Base-by-base conservation (phyloP, 2,329 filamentous ascomycete species). In the Cladobotryum mycophilum region DNA sequence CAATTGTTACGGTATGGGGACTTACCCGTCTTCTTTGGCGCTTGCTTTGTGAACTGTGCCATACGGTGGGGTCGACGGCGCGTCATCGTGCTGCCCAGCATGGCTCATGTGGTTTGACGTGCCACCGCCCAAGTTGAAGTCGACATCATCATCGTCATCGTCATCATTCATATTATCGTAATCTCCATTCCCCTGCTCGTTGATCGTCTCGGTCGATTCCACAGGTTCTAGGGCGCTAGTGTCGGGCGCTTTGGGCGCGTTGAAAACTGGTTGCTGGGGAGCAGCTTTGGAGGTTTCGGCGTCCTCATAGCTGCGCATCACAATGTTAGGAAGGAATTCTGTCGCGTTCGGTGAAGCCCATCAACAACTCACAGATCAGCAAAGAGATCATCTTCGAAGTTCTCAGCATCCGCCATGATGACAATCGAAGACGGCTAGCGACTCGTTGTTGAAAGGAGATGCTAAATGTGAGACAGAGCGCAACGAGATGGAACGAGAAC, bases 321-420 rank as follows among this genome's bases (percentile, higher is more conserved):
- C 41, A 11, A 22, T 12, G 45, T 57, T 37, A 56, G 56, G 41
- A 22, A 46, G n/a, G n/a, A 25, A 25, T 42, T 14, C 5, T 13
- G 12, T n/a, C 33, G 30, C 33, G 13, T 18, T n/a, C 20, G 9
- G 25, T 41, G 35, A 34, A 48, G 45, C 12, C 20, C 5, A 20
- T n/a, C 7, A 35, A 9, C 18, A 34, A 59, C 89, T 73, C 76
- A 96, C 90, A 96, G 81, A 73, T 96, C 91, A 62, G 90, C 90
- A 70, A 96, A 96, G 71, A 96, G 87, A 78, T 96, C 90, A 64
- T 96, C 91, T 61, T 96, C 90, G 60, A 89, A 84, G 59, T 88
- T 88, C 64, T 91, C 88, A 48, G 80, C 76, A 63, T 93, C 89
- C 44, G 88, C 82, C 88, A 92, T 93, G 61, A 56, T 60, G 53